These are phyloP conservation scores for Fusarium humuli DNA, from an alignment of 2,329 filamentous ascomycete genomes.

Conservation along the genomic window DNA sequence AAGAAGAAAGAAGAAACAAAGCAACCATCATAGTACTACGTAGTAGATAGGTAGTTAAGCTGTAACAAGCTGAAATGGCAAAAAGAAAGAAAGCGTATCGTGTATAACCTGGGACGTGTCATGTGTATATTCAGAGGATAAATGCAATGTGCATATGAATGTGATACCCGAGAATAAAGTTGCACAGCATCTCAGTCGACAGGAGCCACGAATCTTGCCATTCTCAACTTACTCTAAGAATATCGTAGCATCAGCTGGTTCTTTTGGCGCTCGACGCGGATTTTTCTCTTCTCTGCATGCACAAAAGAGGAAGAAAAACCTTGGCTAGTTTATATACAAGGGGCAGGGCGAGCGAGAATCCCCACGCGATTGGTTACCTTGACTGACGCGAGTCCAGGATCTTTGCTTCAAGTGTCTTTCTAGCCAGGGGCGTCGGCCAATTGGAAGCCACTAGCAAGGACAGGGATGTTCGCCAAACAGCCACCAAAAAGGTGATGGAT, in stretches of 20 bases:
- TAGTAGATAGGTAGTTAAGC: neutral
- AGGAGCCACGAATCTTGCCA: conserved; percentile 23
- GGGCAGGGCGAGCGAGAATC: conserved; percentile 7
- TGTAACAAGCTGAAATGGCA: conserved; percentile 17
- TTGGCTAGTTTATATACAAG: conserved; percentile 34
- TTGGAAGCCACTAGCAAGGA: conserved; percentile 4
- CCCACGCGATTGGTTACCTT: conserved; percentile 26
- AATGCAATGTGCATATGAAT: neutral
- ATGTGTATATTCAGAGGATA: neutral
- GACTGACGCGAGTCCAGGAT: conserved; percentile 36
- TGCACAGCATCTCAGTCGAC: conserved; percentile 9
- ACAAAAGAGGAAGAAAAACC: conserved; percentile 21
- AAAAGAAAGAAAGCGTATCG: conserved; percentile 24
- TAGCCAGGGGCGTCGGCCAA: conserved; percentile 42
- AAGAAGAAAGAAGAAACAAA: conserved; percentile 23
- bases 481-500: conserved; percentile 17
- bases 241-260: conserved; percentile 13
- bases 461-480: conserved; percentile 18
- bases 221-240: neutral
- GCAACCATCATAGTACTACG: conserved; percentile 3
- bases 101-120: conserved; percentile 3
- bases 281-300: conserved; percentile 13
- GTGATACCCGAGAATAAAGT: neutral
- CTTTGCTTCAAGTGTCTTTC: conserved; percentile 32
- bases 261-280: conserved; percentile 34